Evolutionary conservation across 2,329 filamentous ascomycete species (phyloP).

Genomic region (Exserohilum turcica): DNA sequence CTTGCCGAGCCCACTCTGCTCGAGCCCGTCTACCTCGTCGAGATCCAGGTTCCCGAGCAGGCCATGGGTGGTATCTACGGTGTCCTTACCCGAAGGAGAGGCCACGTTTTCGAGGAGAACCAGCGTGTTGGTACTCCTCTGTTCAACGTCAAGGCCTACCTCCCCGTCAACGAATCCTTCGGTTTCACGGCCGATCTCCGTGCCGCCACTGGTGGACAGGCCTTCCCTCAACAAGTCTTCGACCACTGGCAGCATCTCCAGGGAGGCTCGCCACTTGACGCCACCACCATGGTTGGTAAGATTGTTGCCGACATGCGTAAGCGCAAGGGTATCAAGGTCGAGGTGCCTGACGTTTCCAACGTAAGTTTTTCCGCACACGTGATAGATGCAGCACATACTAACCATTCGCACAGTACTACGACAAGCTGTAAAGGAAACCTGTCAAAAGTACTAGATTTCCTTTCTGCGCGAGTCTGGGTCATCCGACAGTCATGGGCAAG

Average conservation of each 20-base stretch:
- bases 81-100: constrained; percentile 95
- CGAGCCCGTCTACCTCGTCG: constrained; percentile 98
- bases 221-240: constrained; percentile 98
- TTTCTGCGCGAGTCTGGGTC: constrained; percentile 42
- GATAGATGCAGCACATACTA: constrained; percentile 45
- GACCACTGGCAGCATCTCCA: constrained; percentile 98
- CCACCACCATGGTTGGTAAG: constrained; percentile 77
- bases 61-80: constrained; percentile 99
- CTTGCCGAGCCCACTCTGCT: constrained; percentile 89
- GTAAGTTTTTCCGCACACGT: constrained; percentile 63
- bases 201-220: constrained; percentile 90
- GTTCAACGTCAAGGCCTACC: constrained; percentile 98
- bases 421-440: constrained; percentile 83
- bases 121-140: constrained; percentile 98
- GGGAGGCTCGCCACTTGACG: constrained; percentile 89
- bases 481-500: constrained; percentile 43
- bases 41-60: constrained; percentile 97
- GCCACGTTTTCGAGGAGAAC: constrained; percentile 98
- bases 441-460: constrained; percentile 52
- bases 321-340: constrained; percentile 99
- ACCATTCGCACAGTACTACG: constrained; percentile 76
- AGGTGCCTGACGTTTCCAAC: constrained; percentile 92
- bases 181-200: constrained; percentile 99
- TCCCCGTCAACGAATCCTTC: constrained; percentile 96
- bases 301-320: constrained; percentile 91